Conservation (phyloP, 495 filamentous ascomycete species). For the Poronia punctata region DNA sequence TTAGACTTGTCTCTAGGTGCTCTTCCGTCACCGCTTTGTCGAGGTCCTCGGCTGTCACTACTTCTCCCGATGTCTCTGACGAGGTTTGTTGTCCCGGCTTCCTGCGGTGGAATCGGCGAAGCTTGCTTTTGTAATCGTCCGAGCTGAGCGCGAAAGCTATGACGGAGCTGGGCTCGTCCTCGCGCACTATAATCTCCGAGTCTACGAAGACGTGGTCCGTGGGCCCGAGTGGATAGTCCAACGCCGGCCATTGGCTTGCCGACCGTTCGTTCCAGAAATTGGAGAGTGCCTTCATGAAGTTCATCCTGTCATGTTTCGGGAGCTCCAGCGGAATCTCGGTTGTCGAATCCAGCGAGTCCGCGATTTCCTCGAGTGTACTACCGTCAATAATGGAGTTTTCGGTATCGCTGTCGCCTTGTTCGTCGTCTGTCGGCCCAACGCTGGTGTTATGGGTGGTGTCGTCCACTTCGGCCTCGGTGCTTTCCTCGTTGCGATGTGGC, state of each 20-base stretch:
- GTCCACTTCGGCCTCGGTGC: constrained; percentile 44
- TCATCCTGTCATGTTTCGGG: constrained; percentile 83
- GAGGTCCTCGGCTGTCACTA: constrained; percentile 24
- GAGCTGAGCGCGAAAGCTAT: constrained; percentile 88
- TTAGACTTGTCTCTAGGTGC: constrained; percentile 68
- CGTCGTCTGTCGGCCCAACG: constrained; percentile 48
- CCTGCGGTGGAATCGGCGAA: constrained; percentile 45
- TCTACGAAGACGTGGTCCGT: constrained; percentile 94
- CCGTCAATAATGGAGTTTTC: constrained; percentile 60
- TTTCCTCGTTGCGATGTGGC: constrained; percentile 27
- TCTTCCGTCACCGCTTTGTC: constrained; percentile 31
- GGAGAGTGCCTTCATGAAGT: constrained; percentile 86
- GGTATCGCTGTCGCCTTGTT: constrained; percentile 64
- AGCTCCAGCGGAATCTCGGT: constrained; percentile 65
- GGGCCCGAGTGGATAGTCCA: constrained; percentile 86
- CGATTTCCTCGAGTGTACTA: constrained; percentile 43
- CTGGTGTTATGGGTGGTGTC: constrained; percentile 44
- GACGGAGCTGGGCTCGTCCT: constrained; percentile 94
- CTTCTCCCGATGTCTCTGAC: constrained; percentile 15
- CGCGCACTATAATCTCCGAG: constrained; percentile 93
- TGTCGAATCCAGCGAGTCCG: constrained; percentile 58
- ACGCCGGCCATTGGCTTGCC: constrained; percentile 86
- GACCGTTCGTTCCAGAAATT: constrained; percentile 99
- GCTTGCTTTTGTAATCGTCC: constrained; percentile 73
- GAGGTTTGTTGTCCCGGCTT: constrained; percentile 19